Evolutionary conservation across 2,329 filamentous ascomycete genomes (phyloP), one percentile per base, ranked within the genome.

Genomic region (Xylogone sp.): DNA sequence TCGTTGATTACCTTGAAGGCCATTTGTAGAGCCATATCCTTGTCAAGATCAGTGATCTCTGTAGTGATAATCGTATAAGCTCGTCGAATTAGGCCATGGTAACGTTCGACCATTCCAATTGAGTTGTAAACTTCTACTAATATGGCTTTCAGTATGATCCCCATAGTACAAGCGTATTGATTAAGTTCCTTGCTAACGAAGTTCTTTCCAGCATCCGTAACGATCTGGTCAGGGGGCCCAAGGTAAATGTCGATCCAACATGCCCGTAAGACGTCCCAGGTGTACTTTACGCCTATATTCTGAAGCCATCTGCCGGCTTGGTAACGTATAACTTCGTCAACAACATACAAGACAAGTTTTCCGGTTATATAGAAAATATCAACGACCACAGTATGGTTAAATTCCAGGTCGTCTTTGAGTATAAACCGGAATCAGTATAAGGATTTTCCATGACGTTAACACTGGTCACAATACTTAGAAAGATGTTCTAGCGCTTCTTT

Each of bases 181-280:
- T 21, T 39, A 21, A 55, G 51, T 34, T 55, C 48, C 21, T 47
- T 49, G 24, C 21, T 46, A 27, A 19, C 16, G 42, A 54, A 52
- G 27, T 52, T 49, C 20, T 24, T 45, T 18, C 49, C 49, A n/a
- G 39, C 20, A 18, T 53, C 29, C 13, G 9, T 19, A 21, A 45
- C 24, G 20, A n/a, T n/a, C n/a, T n/a, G n/a, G n/a, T n/a, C n/a
- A n/a, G n/a, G n/a, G n/a, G n/a, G n/a, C n/a, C n/a, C 50, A 42
- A 3, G 21, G 22, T 16, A 49, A 24, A 46, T 45, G 22, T 54
- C 43, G 13, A 51, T 52, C 43, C 19, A 54, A 21, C 22, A 54
- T 9, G 16, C 22, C 8, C 53, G 6, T 21, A 54, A 22, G 10
- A 34, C 21, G 27, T 53, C 42, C 39, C 27, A 53, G 2, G 27